A percentile compares a stretch with the other conserved stretches of the same genome.
These are phyloP conservation scores for Mycena indigotica DNA, from an alignment of 768 basidiomycete species.

Conservation along the genomic window DNA sequence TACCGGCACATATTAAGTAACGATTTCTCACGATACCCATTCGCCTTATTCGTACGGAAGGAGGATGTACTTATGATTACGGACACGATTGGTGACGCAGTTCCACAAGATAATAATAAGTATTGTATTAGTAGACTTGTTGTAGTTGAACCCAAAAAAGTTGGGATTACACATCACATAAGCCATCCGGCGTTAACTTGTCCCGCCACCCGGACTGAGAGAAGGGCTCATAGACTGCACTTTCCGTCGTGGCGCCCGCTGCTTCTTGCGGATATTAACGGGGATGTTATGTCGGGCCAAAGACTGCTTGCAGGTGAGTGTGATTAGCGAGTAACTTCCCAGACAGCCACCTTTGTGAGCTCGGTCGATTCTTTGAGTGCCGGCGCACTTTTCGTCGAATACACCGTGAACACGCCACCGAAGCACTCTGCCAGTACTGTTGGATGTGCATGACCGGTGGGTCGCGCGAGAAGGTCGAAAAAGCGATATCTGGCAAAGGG, in stretches of 20 bases:
- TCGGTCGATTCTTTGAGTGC: slow-evolving; percentile 67
- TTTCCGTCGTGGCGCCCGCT: not conserved
- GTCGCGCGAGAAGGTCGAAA: slow-evolving; percentile 59
- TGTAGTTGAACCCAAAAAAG: not conserved
- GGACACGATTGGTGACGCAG: slow-evolving; percentile 1
- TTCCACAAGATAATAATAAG: not conserved
- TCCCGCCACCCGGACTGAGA: not conserved
- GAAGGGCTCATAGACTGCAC: not conserved
- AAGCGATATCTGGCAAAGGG: slow-evolving; percentile 47
- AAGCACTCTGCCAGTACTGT: slow-evolving; percentile 65
- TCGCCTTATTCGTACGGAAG: not conserved
- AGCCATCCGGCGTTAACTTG: no score
- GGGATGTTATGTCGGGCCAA: slow-evolving; percentile 1
- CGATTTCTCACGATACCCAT: slow-evolving; percentile 1
- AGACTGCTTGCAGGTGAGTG: no score
- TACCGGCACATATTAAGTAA: not conserved
- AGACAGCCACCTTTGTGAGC: slow-evolving; percentile 65
- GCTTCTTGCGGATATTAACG: slow-evolving; percentile 3
- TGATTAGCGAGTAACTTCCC: no score
- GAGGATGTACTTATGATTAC: slow-evolving; percentile 1
- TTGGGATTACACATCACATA: not conserved
- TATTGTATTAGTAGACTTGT: not conserved
- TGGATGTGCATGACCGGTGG: slow-evolving; percentile 33
- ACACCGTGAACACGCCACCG: slow-evolving; percentile 64
- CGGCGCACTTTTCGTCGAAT: slow-evolving; percentile 73